Percentiles rank a stretch among this genome's conserved stretches.
Conservation (phyloP, 2,329 filamentous ascomycete genomes). For the Monosporascus sp. region DNA sequence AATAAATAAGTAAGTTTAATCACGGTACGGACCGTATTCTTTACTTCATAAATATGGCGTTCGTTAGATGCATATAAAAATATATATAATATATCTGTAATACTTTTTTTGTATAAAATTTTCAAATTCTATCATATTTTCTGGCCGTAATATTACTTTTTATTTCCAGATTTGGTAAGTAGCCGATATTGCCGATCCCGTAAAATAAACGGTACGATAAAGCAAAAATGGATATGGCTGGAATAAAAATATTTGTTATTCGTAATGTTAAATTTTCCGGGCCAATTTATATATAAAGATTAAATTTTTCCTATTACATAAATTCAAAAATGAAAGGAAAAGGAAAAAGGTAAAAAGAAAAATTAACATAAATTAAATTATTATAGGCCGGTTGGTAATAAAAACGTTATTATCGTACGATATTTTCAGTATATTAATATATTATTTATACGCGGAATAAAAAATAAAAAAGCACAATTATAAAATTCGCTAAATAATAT, state of each 20-base stretch:
- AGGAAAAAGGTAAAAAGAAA: too few relatives aligned
- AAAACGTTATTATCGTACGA: too few relatives aligned
- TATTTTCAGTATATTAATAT: too few relatives aligned
- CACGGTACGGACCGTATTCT: too few relatives aligned
- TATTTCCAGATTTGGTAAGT: neutral
- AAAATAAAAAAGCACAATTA: neutral
- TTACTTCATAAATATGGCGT: conserved; percentile 5
- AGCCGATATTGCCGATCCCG: conserved; percentile 8
- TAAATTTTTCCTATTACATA: too few relatives aligned
- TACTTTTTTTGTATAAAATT: neutral
- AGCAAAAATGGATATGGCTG: conserved; percentile 6
- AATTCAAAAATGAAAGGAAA: too few relatives aligned
- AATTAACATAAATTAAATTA: too few relatives aligned
- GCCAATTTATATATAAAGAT: neutral
- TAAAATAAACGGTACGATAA: conserved; percentile 8
- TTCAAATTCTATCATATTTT: neutral
- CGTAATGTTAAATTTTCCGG: conserved; percentile 6
- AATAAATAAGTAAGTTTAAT: too few relatives aligned
- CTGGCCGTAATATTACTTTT: neutral
- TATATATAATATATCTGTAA: too few relatives aligned
- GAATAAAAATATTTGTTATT: neutral
- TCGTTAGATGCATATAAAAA: too few relatives aligned
- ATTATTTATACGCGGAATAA: too few relatives aligned
- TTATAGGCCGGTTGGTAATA: too few relatives aligned
- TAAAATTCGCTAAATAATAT: neutral